phyloP scores from a whole-genome alignment of 805 yeast genomes.

The Cyberlindnera sargentensis region DNA sequence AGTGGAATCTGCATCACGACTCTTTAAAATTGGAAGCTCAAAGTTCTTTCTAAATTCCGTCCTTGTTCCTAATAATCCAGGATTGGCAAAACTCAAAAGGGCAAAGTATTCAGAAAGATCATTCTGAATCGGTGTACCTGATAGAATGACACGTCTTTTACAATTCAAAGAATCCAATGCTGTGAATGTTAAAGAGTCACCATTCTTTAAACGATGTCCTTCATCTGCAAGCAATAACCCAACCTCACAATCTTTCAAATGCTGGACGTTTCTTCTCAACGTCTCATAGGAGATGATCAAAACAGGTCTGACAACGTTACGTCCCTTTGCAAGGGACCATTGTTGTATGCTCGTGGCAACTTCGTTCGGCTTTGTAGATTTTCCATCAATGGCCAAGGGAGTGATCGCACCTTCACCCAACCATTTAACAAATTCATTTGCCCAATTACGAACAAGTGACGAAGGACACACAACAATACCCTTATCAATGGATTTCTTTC shows the following conservation, averaged over 20 bases:
- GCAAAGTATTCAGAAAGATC: constrained; percentile 93
- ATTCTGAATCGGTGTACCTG: constrained; percentile 97
- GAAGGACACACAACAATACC: constrained; percentile 94
- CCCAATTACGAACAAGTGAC: constrained; percentile 92
- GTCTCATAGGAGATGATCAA: constrained; percentile 93
- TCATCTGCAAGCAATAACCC: constrained; percentile 85
- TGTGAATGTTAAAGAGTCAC: constrained; percentile 86
- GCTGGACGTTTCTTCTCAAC: constrained; percentile 74
- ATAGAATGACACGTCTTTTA: constrained; percentile 80
- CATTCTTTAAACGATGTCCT: constrained; percentile 79
- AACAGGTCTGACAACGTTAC: constrained; percentile 88
- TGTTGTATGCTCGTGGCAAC: constrained; percentile 59
- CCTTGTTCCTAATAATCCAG: constrained; percentile 84
- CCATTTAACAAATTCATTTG: constrained; percentile 93
- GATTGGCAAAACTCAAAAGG: constrained; percentile 84
- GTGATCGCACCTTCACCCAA: constrained; percentile 85
- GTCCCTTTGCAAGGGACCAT: constrained; percentile 86
- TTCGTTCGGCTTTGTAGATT: constrained; percentile 63
- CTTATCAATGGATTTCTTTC: constrained; percentile 74
- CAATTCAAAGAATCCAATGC: constrained; percentile 81
- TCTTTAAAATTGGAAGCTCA: constrained; percentile 71
- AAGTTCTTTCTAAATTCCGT: constrained; percentile 77
- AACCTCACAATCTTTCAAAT: constrained; percentile 66
- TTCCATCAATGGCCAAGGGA: constrained; percentile 91
- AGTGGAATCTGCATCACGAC: constrained; percentile 85